Evolutionary conservation across 208 protist genomes (phyloP).

Genomic region (Trypanosoma boissoni): DNA sequence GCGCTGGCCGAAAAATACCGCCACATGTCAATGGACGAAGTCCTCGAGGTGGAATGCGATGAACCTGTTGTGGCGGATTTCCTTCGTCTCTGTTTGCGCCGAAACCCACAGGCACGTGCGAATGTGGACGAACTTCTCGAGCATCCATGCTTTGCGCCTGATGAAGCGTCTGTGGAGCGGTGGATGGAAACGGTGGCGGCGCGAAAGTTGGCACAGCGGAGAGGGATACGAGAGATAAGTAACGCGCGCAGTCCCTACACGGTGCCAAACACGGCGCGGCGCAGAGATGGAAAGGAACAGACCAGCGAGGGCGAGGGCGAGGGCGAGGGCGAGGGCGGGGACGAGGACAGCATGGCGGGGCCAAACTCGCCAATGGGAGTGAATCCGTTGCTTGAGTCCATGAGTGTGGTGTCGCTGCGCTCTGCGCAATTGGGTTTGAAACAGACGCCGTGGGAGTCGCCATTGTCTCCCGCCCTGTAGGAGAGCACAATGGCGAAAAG

Average conservation of each 20-base stretch:
- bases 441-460: background rate
- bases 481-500: background rate
- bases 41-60: slow-evolving; percentile 55
- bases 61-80: slow-evolving; percentile 50
- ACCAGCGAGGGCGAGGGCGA: background rate
- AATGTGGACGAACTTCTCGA: slow-evolving; percentile 46
- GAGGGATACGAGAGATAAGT: background rate
- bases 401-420: slow-evolving; percentile 16
- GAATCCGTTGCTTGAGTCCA: too few species aligned
- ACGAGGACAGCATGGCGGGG: background rate
- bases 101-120: slow-evolving; percentile 46
- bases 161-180: slow-evolving; percentile 35
- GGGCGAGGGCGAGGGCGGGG: background rate
- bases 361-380: background rate
- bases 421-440: slow-evolving; percentile 1
- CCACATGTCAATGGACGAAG: slow-evolving; percentile 37
- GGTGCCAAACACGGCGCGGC: background rate
- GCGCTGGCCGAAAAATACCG: slow-evolving; percentile 77
- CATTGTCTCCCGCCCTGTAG: background rate
- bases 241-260: background rate
- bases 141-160: slow-evolving; percentile 24
- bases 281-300: background rate
- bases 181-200: slow-evolving; percentile 34
- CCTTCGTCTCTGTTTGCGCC: slow-evolving; percentile 52
- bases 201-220: background rate